Conservation (phyloP, 805 yeast genomes). For the Kluyveromyces starmeri region DNA sequence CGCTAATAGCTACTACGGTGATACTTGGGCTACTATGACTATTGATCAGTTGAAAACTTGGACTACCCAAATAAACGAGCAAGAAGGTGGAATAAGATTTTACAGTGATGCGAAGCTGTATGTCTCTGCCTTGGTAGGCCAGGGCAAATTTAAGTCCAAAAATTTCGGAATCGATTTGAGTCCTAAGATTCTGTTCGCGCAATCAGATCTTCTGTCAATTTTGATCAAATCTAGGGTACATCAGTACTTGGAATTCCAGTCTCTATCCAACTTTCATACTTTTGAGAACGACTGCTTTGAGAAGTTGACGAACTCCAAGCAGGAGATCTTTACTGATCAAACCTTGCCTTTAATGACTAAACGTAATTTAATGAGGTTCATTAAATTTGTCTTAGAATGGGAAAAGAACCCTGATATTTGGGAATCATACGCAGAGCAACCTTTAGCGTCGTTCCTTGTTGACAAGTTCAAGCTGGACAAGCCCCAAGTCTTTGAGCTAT, state of each 20-base stretch:
- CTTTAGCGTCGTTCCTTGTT: slow-evolving; percentile 51
- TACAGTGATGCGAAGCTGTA: slow-evolving; percentile 70
- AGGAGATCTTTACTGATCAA: slow-evolving; percentile 89
- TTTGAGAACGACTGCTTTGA: slow-evolving; percentile 87
- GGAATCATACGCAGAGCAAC: slow-evolving; percentile 43
- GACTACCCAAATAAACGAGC: slow-evolving; percentile 61
- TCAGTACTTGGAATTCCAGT: slow-evolving; percentile 86
- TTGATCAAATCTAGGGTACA: slow-evolving; percentile 80
- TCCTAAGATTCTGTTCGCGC: slow-evolving; percentile 83
- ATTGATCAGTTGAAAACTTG: slow-evolving; percentile 79
- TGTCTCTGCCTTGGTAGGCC: slow-evolving; percentile 52
- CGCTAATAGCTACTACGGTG: slow-evolving; percentile 79
- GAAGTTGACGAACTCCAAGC: slow-evolving; percentile 76
- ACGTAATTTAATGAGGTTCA: slow-evolving; percentile 75
- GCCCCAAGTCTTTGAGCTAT: slow-evolving; percentile 74
- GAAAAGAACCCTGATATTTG: slow-evolving; percentile 50
- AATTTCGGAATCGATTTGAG: slow-evolving; percentile 83
- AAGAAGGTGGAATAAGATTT: slow-evolving; percentile 21
- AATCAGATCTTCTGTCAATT: slow-evolving; percentile 74
- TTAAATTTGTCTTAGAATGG: slow-evolving; percentile 76
- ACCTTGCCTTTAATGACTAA: slow-evolving; percentile 65
- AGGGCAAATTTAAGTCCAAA: slow-evolving; percentile 40
- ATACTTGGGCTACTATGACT: slow-evolving; percentile 74
- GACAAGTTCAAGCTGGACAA: slow-evolving; percentile 60
- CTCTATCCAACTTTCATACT: slow-evolving; percentile 84